Conservation (phyloP, 2,329 filamentous ascomycete genomes). For the Penicillium sp. region DNA sequence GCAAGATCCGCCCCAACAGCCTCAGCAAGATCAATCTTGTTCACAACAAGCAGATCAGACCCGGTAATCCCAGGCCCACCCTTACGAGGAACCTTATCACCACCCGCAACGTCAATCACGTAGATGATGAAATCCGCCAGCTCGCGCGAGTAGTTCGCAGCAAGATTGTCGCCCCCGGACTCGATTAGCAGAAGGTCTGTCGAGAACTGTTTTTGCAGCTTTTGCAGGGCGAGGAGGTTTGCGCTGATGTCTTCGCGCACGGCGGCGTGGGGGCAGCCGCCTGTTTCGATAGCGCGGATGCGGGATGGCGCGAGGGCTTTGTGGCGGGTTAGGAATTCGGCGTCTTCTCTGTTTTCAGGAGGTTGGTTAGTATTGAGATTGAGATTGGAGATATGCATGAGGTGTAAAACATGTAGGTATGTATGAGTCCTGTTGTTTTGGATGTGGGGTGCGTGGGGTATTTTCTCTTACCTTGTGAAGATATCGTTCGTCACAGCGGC, state of each 20-base stretch:
- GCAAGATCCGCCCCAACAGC: constrained; percentile 83
- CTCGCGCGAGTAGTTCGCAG: constrained; percentile 93
- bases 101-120: constrained; percentile 94
- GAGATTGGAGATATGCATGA: neutral
- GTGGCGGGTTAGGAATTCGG: constrained; percentile 91
- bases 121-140: constrained; percentile 98
- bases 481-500: constrained; percentile 98
- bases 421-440: neutral
- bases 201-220: constrained; percentile 75
- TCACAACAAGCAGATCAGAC: constrained; percentile 88
- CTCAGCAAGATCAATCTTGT: constrained; percentile 94
- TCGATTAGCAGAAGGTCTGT: constrained; percentile 91
- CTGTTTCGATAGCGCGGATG: constrained; percentile 95
- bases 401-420: neutral
- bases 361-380: neutral
- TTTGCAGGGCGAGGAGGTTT: constrained; percentile 89
- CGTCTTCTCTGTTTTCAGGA: constrained; percentile 69
- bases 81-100: constrained; percentile 95
- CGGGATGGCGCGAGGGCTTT: constrained; percentile 76
- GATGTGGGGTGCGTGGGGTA: neutral
- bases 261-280: constrained; percentile 93
- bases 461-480: constrained; percentile 68
- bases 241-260: constrained; percentile 95
- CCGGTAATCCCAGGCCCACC: constrained; percentile 96
- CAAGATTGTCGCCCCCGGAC: constrained; percentile 92